Evolutionary conservation across 2,329 filamentous ascomycete genomes (phyloP), one percentile per base, ranked within the genome.

Genomic region (Fusarium robinianum): DNA sequence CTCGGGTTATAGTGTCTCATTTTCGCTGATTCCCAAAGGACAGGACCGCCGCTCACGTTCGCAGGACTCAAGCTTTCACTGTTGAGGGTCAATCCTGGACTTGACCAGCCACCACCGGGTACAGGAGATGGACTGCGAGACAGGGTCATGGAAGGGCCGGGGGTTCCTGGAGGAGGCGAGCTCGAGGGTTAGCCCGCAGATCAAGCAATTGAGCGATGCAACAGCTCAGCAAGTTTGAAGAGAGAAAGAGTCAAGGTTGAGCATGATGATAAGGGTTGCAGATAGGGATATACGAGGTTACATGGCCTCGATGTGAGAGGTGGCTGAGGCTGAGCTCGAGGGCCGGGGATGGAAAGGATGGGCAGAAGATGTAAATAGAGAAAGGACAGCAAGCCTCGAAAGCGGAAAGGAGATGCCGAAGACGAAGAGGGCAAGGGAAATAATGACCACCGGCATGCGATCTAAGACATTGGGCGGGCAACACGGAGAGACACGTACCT

Each of bases 111-210:
- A 64, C 89, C 90, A 61, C 87, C 87, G 50, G 84, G 86, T 52
- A 83, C 80, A 51, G 91, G 92, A 42, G 90, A 96, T 36, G 91
- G 89, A 64, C 89, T 95, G 71, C 90, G 84, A 57, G 90, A 94
- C 52, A 92, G 73, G 57, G 88, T 88, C 91, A 96, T 96, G 61
- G 73, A 71, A 56, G 69, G 63, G 59, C 72, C 75, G 29, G 81
- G 77, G 37, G 77, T 83, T 63, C 79, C 76, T 79, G 42, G 27
- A 47, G n/a, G 39, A 51, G 26, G 44, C 43, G 50, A 41, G 46
- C 50, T 56, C 48, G 55, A 41, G 54, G 48, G 45, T 66, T 61
- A 67, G 64, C 58, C 49, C 36, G 53, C 40, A 42, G 51, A 46
- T 17, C 35, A 39, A 38, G 36, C 38, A 40, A 47, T 49, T 41